phyloP scores from a whole-genome alignment of 2,329 filamentous ascomycete species.

The Cercospora beticola region DNA sequence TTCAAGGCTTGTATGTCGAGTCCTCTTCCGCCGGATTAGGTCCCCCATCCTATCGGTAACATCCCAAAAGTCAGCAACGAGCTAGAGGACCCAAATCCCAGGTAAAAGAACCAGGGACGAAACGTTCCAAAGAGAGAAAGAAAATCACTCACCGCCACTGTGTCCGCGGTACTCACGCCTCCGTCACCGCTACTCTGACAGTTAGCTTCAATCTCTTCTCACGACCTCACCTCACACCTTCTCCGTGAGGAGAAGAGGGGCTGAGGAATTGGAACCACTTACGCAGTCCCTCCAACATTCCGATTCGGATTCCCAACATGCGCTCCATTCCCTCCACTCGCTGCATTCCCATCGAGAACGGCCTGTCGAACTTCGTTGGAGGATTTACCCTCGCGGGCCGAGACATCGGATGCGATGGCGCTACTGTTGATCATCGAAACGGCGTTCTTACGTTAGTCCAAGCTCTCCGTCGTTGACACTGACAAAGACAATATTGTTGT shows the following conservation, averaged over 20 bases:
- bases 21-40: neutral
- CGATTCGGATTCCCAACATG: constrained; percentile 19
- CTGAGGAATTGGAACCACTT: neutral
- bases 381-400: neutral
- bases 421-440: neutral
- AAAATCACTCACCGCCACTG: constrained; percentile 15
- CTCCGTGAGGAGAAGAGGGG: too few relatives aligned
- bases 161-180: constrained; percentile 28
- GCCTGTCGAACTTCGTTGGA: neutral
- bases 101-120: constrained; percentile 10
- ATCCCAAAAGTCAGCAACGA: neutral
- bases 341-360: neutral
- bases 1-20: neutral
- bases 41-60: neutral
- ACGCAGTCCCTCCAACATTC: constrained; percentile 31
- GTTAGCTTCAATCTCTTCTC: neutral
- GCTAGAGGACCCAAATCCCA: neutral
- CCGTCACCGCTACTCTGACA: constrained; percentile 18
- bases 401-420: neutral
- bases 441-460: neutral
- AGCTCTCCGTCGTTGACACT: too few relatives aligned
- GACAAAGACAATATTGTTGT: too few relatives aligned
- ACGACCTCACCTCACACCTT: too few relatives aligned
- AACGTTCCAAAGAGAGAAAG: neutral
- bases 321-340: constrained; percentile 14